Conservation (phyloP, 805 yeast species). For the Saccharomycodes ludwigii region DNA sequence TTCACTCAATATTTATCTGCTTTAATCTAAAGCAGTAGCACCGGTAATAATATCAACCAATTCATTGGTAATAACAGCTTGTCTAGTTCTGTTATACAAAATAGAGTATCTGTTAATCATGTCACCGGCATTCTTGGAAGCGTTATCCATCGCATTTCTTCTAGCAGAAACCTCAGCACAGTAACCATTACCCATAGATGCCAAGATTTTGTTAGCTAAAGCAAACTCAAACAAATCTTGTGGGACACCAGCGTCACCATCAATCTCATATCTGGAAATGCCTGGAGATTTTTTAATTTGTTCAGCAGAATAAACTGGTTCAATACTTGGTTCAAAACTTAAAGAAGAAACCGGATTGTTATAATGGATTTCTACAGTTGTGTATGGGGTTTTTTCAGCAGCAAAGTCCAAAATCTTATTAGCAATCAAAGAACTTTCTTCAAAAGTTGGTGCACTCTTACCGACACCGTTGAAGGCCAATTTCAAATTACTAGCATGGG, state of each 20-base stretch:
- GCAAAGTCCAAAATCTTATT: constrained; percentile 60
- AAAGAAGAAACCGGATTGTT: constrained; percentile 83
- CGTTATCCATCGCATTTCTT: constrained; percentile 99
- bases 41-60: constrained; percentile 99
- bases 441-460: constrained; percentile 90
- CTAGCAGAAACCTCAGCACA: constrained; percentile 97
- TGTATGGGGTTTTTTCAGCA: constrained; percentile 33
- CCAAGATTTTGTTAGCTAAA: constrained; percentile 76
- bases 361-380: constrained; percentile 68
- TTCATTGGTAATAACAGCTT: constrained; percentile 98
- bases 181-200: constrained; percentile 95
- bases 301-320: constrained; percentile 54
- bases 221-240: constrained; percentile 74
- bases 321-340: constrained; percentile 72
- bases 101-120: constrained; percentile 95
- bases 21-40: constrained; percentile 93
- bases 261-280: constrained; percentile 69
- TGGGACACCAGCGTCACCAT: constrained; percentile 55
- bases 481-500: constrained; percentile 54
- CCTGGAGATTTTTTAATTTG: constrained; percentile 79
- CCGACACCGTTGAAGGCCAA: constrained; percentile 85
- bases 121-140: constrained; percentile 98
- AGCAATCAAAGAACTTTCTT: constrained; percentile 79
- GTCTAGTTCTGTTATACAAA: constrained; percentile 98
- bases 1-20: too few species aligned